phyloP scores from a whole-genome alignment of 257 asterid genomes.

The Gentiana straminea region DNA sequence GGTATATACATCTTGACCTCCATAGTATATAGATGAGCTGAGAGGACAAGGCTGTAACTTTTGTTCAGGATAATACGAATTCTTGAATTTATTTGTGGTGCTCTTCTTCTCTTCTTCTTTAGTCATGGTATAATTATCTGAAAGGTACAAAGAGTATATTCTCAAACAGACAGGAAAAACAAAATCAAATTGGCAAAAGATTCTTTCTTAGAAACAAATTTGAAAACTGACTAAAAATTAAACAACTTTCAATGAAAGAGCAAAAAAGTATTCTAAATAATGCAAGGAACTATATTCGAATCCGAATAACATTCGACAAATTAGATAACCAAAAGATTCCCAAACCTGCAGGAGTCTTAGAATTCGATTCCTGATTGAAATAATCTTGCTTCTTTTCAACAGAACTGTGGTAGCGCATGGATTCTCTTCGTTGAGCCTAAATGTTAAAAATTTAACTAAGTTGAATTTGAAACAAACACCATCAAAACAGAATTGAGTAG shows the following conservation, averaged over 20 bases:
- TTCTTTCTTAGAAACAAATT: no score
- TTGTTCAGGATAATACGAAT: conserved; percentile 38
- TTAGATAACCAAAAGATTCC: neutral
- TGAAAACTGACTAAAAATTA: no score
- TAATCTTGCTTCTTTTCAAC: conserved; percentile 34
- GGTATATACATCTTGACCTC: conserved; percentile 72
- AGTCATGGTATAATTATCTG: conserved; percentile 21
- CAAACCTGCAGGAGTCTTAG: conserved; percentile 46
- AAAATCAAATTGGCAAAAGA: no score
- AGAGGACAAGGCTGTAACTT: conserved; percentile 52
- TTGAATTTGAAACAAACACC: neutral
- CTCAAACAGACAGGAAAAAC: no score
- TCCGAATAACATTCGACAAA: neutral
- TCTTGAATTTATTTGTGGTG: conserved; percentile 19
- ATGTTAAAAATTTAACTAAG: conserved; percentile 2
- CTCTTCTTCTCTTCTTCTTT: conserved; percentile 25
- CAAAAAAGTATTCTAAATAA: no score
- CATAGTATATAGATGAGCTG: conserved; percentile 83
- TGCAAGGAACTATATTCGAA: neutral
- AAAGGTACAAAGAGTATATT: neutral
- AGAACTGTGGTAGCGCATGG: conserved; percentile 14
- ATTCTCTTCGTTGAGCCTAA: conserved; percentile 41
- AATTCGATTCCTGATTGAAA: conserved; percentile 28
- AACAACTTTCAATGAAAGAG: no score
- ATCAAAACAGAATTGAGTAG: no score